Base-by-base conservation (phyloP, 129 eudicot genomes). In the Calendula officinalis region DNA sequence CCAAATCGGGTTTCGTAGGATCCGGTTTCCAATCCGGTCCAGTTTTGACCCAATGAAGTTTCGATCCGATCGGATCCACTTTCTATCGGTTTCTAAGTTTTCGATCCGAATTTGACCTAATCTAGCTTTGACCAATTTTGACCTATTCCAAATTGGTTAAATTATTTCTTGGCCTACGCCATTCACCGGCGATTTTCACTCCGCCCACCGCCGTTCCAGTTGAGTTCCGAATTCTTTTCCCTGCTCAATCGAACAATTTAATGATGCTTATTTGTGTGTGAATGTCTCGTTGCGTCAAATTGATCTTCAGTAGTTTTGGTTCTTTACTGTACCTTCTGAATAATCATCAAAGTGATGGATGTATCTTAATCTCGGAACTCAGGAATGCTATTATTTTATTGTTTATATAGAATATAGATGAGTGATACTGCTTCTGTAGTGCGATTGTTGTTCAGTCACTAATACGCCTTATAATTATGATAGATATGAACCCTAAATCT, bases 141-240 rank as follows among this genome's bases (percentile, higher is more conserved):
- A 22, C 30, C 30, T 2, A 8, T n/a, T n/a, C n/a, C n/a, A n/a
- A n/a, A n/a, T n/a, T n/a, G n/a, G 0, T 9, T 9, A 43, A 43
- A 9, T 43, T 7, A n/a, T 12, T 4, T 12, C 3, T n/a, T 48
- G 30, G 30, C 8, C 50, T 8, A 12, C 51, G 41, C 59, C 53
- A 10, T 69, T 17, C 15, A 7, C 52, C 52, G 30, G 67, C 34
- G 39, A 70, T 37, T 4, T 6, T 41, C 11, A 60, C 54, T 9
- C 62, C 55, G 44, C 38, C 1, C 51, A 12, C 17, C 15, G 56
- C 50, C 74, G 56, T 44, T 62, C 56, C 69, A 51, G 69, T 40
- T 42, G 70, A 72, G 77, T 72, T 33, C 17, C 57, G 0, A 43
- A n/a, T 60, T 71, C 45, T 55, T 50, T 54, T 49, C 46, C 38